Conservation (phyloP, 2,329 filamentous ascomycete species). For the Trichoderma pleuroti region DNA sequence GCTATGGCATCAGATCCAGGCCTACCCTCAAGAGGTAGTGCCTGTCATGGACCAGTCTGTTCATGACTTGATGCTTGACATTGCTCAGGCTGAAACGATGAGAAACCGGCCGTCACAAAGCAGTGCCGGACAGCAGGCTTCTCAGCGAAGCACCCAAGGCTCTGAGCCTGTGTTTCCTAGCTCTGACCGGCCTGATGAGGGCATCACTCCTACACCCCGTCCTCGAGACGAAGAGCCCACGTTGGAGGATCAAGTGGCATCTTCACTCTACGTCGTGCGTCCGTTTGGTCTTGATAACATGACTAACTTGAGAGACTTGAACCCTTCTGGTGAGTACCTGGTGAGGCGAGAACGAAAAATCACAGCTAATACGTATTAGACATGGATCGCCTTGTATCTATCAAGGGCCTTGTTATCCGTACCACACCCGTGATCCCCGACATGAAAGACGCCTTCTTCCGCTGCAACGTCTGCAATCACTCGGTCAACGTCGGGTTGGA, state of each 20-base stretch:
- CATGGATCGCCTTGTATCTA: constrained; percentile 91
- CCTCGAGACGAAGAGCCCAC: constrained; percentile 50
- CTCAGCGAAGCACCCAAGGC: constrained; percentile 53
- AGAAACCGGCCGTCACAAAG: constrained; percentile 62
- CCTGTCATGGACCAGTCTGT: constrained; percentile 93
- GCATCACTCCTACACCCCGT: constrained; percentile 32
- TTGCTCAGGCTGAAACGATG: constrained; percentile 76
- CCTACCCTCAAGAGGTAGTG: constrained; percentile 93
- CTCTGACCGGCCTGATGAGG: constrained; percentile 64
- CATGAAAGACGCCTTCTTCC: constrained; percentile 99
- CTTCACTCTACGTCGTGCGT: constrained; percentile 77
- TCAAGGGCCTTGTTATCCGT: constrained; percentile 95
- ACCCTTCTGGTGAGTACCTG: constrained; percentile 65
- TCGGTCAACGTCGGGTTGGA: constrained; percentile 88
- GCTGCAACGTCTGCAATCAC: constrained; percentile 89
- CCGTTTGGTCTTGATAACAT: constrained; percentile 84
- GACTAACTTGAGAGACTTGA: constrained; percentile 89
- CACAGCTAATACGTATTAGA: constrained; percentile 44
- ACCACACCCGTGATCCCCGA: constrained; percentile 96
- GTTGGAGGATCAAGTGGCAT: constrained; percentile 76
- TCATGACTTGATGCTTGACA: constrained; percentile 88
- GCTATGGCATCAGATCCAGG: constrained; percentile 90
- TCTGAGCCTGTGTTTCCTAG: constrained; percentile 75
- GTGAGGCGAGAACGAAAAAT: background rate
- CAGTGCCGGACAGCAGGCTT: constrained; percentile 46